These are phyloP conservation scores for Boletus bicolor DNA, from an alignment of 768 basidiomycete genomes.

Conservation along the genomic window DNA sequence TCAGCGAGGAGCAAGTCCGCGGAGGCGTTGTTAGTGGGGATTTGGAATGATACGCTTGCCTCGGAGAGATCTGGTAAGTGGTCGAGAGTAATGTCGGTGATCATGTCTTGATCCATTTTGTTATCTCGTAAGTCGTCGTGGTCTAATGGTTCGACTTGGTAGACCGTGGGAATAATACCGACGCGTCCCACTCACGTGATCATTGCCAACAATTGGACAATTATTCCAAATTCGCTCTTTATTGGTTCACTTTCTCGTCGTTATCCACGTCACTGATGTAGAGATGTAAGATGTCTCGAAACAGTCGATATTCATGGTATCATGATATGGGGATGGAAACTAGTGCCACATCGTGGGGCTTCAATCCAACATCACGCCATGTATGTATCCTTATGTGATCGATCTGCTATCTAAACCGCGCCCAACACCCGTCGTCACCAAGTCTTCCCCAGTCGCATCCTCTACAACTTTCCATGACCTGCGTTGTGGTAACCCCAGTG, in stretches of 20 bases:
- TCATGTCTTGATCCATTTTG: slow-evolving; percentile 21
- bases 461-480: not conserved
- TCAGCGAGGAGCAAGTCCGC: slow-evolving; percentile 40
- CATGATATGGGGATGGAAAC: not conserved
- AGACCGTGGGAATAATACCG: slow-evolving; percentile 22
- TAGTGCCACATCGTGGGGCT: slow-evolving; percentile 2
- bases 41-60: slow-evolving; percentile 43
- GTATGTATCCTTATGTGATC: slow-evolving; percentile 14
- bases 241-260: not conserved
- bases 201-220: not conserved
- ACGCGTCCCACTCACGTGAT: slow-evolving; percentile 33
- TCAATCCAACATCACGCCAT: slow-evolving; percentile 13
- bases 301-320: not conserved
- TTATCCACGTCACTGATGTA: not conserved
- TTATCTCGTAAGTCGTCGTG: no score
- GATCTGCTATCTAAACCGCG: slow-evolving; percentile 6
- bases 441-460: not conserved
- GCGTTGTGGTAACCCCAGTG: no score
- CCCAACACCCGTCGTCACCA: not conserved
- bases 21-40: slow-evolving; percentile 38
- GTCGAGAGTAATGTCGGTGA: slow-evolving; percentile 45
- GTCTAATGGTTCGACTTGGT: not conserved
- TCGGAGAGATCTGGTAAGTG: slow-evolving; percentile 55
- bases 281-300: not conserved
- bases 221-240: not conserved